These are phyloP conservation scores for Myxozyma lipomycoides DNA, from an alignment of 805 yeast genomes.

Conservation along the genomic window DNA sequence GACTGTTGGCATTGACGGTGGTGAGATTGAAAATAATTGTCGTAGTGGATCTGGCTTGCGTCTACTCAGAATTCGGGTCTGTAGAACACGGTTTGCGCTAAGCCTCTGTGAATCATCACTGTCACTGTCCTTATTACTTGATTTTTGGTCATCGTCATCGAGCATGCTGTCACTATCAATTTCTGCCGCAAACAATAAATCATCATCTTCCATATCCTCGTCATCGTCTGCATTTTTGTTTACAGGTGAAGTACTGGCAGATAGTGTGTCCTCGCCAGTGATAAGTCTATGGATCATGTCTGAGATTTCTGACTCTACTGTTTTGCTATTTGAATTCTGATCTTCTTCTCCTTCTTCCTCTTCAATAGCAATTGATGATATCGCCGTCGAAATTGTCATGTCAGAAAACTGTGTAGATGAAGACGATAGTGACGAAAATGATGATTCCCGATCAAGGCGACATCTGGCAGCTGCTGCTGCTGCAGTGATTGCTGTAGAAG, in stretches of 20 bases:
- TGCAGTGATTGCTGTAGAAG: conserved; percentile 12
- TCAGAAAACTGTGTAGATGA: conserved; percentile 20
- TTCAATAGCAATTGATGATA: conserved; percentile 19
- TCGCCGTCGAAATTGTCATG: conserved; percentile 17
- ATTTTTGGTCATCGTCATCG: conserved; percentile 8
- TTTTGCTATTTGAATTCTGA: conserved; percentile 5
- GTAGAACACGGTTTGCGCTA: not conserved
- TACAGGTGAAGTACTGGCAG: not conserved
- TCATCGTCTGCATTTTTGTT: not conserved
- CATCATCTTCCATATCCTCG: conserved; percentile 21
- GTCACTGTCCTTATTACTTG: not conserved
- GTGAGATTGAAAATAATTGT: conserved; percentile 7
- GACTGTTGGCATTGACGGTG: not conserved
- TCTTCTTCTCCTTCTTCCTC: conserved; percentile 12
- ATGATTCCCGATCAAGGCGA: conserved; percentile 23
- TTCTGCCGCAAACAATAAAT: conserved; percentile 20
- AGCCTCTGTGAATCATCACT: not conserved
- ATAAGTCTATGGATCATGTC: conserved; percentile 27
- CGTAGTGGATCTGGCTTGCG: conserved; percentile 3
- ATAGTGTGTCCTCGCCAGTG: conserved; percentile 16
- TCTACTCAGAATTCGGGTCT: not conserved
- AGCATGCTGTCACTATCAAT: conserved; percentile 9
- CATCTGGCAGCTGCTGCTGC: conserved; percentile 20
- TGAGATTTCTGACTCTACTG: conserved; percentile 21
- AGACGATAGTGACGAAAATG: conserved; percentile 14